Conservation (phyloP, 2,329 filamentous ascomycete species). For the Lizonia empirigonia region DNA sequence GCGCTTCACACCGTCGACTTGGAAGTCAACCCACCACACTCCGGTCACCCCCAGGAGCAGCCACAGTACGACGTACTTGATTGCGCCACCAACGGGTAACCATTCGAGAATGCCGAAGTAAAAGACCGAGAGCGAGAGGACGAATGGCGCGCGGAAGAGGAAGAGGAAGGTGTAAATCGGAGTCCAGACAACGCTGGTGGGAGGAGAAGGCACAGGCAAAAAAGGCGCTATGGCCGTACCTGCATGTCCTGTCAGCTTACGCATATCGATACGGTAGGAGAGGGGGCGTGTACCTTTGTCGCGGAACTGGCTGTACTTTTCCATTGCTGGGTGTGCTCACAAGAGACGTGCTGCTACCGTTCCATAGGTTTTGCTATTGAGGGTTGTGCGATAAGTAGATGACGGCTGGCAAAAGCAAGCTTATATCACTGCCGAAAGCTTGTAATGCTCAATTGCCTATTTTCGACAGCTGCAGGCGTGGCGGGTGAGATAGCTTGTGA, state of each 20-base stretch:
- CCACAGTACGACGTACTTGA: constrained; percentile 88
- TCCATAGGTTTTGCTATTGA: too few species aligned
- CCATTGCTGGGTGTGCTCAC: constrained; percentile 63
- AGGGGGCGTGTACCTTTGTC: constrained; percentile 70
- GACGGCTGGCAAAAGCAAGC: neutral
- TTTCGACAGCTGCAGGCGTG: constrained; percentile 19
- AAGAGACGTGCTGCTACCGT: neutral
- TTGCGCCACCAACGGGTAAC: constrained; percentile 70
- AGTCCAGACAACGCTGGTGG: constrained; percentile 64
- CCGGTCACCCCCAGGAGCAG: constrained; percentile 84
- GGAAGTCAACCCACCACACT: constrained; percentile 98
- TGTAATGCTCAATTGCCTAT: constrained; percentile 13
- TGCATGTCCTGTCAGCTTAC: constrained; percentile 49
- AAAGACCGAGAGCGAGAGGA: constrained; percentile 67
- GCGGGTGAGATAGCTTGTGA: constrained; percentile 10
- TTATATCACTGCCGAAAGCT: constrained; percentile 4
- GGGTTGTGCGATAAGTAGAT: too few species aligned
- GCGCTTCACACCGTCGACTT: constrained; percentile 94
- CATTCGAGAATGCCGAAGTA: constrained; percentile 86
- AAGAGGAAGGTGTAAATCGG: constrained; percentile 76
- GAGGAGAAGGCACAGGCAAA: constrained; percentile 75
- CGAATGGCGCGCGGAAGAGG: constrained; percentile 77
- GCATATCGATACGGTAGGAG: too few species aligned
- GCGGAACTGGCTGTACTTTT: constrained; percentile 92
- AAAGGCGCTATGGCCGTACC: constrained; percentile 97